phyloP scores from a whole-genome alignment of 2,329 filamentous ascomycete species.

The Calcarisporium arbuscula region DNA sequence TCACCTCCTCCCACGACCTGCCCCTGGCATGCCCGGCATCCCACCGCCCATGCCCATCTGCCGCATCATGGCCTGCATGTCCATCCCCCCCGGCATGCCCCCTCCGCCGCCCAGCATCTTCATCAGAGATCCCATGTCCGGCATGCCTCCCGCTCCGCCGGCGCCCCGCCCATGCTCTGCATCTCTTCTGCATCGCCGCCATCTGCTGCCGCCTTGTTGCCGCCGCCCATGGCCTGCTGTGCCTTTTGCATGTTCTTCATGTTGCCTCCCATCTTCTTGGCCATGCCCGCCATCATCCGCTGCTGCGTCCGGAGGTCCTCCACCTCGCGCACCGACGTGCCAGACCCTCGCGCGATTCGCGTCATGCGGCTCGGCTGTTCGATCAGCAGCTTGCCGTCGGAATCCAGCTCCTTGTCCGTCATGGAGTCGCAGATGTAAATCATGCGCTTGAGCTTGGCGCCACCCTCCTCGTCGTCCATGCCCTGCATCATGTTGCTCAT shows the following conservation, averaged over 20 bases:
- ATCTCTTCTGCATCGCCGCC: slow-evolving; percentile 96
- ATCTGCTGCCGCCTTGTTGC: slow-evolving; percentile 87
- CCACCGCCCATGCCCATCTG: slow-evolving; percentile 59
- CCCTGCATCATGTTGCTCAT: slow-evolving; percentile 90
- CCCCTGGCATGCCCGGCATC: slow-evolving; percentile 24
- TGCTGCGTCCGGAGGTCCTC: slow-evolving; percentile 99
- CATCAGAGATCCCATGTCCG: slow-evolving; percentile 80
- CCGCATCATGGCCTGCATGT: slow-evolving; percentile 76
- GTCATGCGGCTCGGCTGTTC: slow-evolving; percentile 92
- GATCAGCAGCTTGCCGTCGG: slow-evolving; percentile 88
- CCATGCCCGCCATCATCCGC: slow-evolving; percentile 98
- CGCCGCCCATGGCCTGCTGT: slow-evolving; percentile 83
- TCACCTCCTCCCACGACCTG: too few species aligned
- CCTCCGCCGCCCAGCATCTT: slow-evolving; percentile 72
- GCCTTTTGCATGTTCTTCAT: slow-evolving; percentile 97
- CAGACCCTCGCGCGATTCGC: slow-evolving; percentile 80
- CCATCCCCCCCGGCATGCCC: slow-evolving; percentile 65
- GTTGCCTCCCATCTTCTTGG: slow-evolving; percentile 96
- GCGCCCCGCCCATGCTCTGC: slow-evolving; percentile 79
- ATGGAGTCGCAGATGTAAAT: slow-evolving; percentile 98
- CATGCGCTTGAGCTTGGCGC: slow-evolving; percentile 90
- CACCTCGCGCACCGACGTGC: slow-evolving; percentile 85
- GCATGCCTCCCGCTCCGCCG: slow-evolving; percentile 61
- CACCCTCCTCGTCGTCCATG: slow-evolving; percentile 96
- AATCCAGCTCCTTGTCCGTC: slow-evolving; percentile 93